Evolutionary conservation across 208 protist genomes (phyloP), one percentile per base, ranked within the genome.

Genomic region (Trypanosomatidae sp.): DNA sequence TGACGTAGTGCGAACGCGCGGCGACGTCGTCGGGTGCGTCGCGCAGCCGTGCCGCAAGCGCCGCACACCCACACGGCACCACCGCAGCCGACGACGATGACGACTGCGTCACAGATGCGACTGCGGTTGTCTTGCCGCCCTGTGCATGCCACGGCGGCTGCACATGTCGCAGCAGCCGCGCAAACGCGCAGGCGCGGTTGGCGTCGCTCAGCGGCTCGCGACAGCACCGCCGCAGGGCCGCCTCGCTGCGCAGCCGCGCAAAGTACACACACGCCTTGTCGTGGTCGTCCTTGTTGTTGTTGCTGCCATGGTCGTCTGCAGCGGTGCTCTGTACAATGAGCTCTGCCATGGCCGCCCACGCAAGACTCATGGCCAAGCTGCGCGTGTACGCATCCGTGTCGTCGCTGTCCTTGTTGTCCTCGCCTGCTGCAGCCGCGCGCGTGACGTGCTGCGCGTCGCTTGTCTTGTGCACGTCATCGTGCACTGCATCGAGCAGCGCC

Each of bases 331-430:
- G 74, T 15, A 28, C 21, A 23, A 86, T 22, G 21, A 89, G 41
- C 41, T 75, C 57, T 13, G 79, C 56, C 3, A 89, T 27, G 0
- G 46, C 70, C 0, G 53, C 57, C 77, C 78, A 92, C 5, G 79
- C 73, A 7, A 92, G 50, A 35, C 66, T 77, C 40, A 77, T 39
- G 4, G 83, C 78, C 0, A 71, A 53, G 40, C 71, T 91, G 28
- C 67, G 60, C 21, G 71, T 55, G 48, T 73, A 77, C 18, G 68
- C 65, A 10, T 53, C 19, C n/a, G 35, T 16, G 10, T 24, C 1
- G 11, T 2, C 6, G 23, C 6, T 3, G 6, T 5, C 30, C 30
- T 13, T 33, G 30, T 13, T 13, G n/a, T n/a, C n/a, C n/a, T n/a
- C n/a, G n/a, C n/a, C n/a, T n/a, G n/a, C n/a, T n/a, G n/a, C n/a